These are phyloP conservation scores for Boletus rex-veris DNA, from an alignment of 768 basidiomycete species.

Conservation along the genomic window DNA sequence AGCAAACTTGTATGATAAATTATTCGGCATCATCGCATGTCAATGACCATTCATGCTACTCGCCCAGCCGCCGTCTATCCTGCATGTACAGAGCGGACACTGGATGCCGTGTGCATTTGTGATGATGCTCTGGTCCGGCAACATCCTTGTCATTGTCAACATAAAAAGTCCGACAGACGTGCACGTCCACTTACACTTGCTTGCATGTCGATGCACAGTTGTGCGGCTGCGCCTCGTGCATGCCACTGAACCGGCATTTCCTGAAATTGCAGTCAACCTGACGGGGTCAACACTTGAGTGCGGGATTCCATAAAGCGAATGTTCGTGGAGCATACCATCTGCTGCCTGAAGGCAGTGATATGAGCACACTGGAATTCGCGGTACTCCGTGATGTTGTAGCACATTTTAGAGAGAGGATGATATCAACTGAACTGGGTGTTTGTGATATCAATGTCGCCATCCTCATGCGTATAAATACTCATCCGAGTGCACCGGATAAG, in stretches of 20 bases:
- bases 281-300: background rate
- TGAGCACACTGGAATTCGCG: constrained; percentile 36
- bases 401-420: constrained; percentile 25
- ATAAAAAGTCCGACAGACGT: background rate
- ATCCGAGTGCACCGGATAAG: background rate
- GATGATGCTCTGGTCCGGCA: constrained; percentile 29
- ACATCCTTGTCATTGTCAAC: constrained; percentile 21
- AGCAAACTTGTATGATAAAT: background rate
- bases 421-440: constrained; percentile 4
- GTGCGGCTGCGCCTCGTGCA: constrained; percentile 33
- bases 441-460: background rate
- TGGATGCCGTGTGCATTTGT: constrained; percentile 9
- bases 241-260: constrained; percentile 39
- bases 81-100: constrained; percentile 21
- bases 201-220: constrained; percentile 37
- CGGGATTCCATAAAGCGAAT: background rate
- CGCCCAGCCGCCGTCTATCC: constrained; percentile 16
- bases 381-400: constrained; percentile 33
- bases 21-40: background rate
- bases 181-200: constrained; percentile 32
- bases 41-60: constrained; percentile 4
- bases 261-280: constrained; percentile 49
- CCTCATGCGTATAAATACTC: constrained; percentile 23
- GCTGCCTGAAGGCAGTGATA: constrained; percentile 25
- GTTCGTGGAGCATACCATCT: constrained; percentile 30